Base-by-base conservation (phyloP, 169 alveolate species). In the Eimeria mitis region DNA sequence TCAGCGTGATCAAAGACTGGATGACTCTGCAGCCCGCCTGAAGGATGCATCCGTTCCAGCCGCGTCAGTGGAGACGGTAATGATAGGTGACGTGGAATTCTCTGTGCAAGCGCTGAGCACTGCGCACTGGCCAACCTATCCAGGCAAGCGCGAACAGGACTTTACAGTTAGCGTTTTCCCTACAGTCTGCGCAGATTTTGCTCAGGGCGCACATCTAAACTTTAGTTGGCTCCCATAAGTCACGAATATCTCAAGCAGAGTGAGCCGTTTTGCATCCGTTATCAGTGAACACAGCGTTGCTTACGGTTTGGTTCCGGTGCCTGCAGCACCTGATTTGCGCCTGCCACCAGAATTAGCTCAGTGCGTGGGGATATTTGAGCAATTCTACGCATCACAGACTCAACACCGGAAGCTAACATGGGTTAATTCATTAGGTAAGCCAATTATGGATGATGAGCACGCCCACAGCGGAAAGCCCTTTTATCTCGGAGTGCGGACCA, bases 101-200 rank as follows among this genome's bases (percentile, higher is more conserved):
- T 87, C 91, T 49, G 90, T 79, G 94, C 95, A 96, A n/a, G 98
- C 98, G 61, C 97, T 98, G 54, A 97, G 99, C 89, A 97, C 98
- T 21, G 98, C 98, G 49, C 97, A 97, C 90, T 98, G 99, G 99
- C 99, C 99, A 21, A 78, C 98, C 3, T 96, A 97, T 28, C 97
- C 95, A 49, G 90, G 96, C 85, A 76, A 87, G 96, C 70, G 91
- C 19, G 34, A 25, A 6, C 78, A 54, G 65, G n/a, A 7, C 37
- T 75, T 75, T 37, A 40, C 34, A 44, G 14, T 4, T 49, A 8
- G 68, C 52, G 11, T 8, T 47, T 49, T 23, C 40, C 16, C 31
- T 19, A 73, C 56, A 40, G 83, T 42, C 59, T 37, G 83, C 68
- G 88, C 88, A 78, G 37, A 25, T 47, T 25, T 25, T 6, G 44